A percentile compares a stretch with the other conserved stretches of the same genome.
Evolutionary conservation across 768 basidiomycete genomes (phyloP).

Genomic region (Dentipellis fragilis): DNA sequence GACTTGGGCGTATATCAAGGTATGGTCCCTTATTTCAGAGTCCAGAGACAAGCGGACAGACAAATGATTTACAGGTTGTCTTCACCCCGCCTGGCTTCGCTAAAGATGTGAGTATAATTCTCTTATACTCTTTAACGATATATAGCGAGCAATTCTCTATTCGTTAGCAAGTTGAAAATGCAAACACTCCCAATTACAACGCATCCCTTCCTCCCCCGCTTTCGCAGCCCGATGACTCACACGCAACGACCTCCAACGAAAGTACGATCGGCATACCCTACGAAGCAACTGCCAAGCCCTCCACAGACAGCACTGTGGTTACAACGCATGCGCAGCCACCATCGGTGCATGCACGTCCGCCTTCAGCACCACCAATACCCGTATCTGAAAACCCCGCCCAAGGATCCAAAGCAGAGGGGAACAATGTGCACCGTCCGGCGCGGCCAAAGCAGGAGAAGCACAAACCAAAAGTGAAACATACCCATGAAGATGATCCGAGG

Average conservation of each 20-base stretch:
- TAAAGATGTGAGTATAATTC: constrained; percentile 38
- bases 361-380: not conserved
- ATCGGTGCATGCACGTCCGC: no score
- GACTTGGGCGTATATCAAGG: constrained; percentile 73
- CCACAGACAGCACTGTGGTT: not conserved
- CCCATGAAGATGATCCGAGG: no score
- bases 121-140: no score
- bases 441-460: no score
- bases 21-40: constrained; percentile 21
- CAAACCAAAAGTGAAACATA: no score
- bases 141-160: no score
- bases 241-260: not conserved
- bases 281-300: not conserved
- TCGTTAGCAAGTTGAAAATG: no score
- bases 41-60: not conserved
- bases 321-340: not conserved
- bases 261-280: not conserved
- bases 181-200: no score
- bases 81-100: constrained; percentile 64
- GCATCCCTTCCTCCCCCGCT: no score
- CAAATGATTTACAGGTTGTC: constrained; percentile 35
- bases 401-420: not conserved
- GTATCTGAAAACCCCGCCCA: not conserved
- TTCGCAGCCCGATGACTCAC: no score
- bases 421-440: not conserved